Percentiles rank a stretch among this genome's conserved stretches.
These are phyloP conservation scores for Mentha longifolia DNA, from an alignment of 257 asterid species.

Conservation along the genomic window DNA sequence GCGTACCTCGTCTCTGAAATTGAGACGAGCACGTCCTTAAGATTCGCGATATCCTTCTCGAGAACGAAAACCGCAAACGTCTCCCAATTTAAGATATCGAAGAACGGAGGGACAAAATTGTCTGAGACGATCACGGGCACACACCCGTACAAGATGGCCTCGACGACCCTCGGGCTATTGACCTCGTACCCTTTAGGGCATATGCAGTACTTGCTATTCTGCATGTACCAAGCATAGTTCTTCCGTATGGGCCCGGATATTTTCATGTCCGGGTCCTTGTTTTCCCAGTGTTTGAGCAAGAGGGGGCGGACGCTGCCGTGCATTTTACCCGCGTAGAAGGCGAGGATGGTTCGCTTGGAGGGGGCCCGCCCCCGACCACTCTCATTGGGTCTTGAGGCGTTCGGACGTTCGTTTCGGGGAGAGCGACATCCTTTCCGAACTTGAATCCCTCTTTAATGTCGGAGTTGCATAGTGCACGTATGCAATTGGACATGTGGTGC, in stretches of 20 bases:
- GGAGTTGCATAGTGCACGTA: constrained; percentile 49
- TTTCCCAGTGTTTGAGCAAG: constrained; percentile 43
- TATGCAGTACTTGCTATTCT: constrained; percentile 53
- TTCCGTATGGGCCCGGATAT: constrained; percentile 38
- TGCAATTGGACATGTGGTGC: constrained; percentile 42
- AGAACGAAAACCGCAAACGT: constrained; percentile 46
- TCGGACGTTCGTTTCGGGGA: constrained; percentile 44
- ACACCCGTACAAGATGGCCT: constrained; percentile 42
- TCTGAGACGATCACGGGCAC: constrained; percentile 55
- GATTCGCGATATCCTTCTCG: constrained; percentile 48
- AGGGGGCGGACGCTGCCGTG: constrained; percentile 47
- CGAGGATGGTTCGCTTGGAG: constrained; percentile 43
- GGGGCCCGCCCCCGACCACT: constrained; percentile 39
- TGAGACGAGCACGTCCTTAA: constrained; percentile 37
- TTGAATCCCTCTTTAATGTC: constrained; percentile 49
- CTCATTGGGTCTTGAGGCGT: constrained; percentile 42
- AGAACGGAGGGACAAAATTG: constrained; percentile 53
- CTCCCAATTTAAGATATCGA: constrained; percentile 48
- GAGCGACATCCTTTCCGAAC: constrained; percentile 46
- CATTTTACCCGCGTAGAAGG: constrained; percentile 55
- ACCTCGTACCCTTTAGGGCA: constrained; percentile 58
- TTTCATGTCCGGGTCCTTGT: constrained; percentile 54
- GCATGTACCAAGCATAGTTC: constrained; percentile 49
- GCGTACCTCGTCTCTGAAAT: constrained; percentile 43
- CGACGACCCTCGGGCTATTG: constrained; percentile 55